Evolutionary conservation across 2,329 filamentous ascomycete species (phyloP).

Genomic region (Pestalotiopsis sp.): DNA sequence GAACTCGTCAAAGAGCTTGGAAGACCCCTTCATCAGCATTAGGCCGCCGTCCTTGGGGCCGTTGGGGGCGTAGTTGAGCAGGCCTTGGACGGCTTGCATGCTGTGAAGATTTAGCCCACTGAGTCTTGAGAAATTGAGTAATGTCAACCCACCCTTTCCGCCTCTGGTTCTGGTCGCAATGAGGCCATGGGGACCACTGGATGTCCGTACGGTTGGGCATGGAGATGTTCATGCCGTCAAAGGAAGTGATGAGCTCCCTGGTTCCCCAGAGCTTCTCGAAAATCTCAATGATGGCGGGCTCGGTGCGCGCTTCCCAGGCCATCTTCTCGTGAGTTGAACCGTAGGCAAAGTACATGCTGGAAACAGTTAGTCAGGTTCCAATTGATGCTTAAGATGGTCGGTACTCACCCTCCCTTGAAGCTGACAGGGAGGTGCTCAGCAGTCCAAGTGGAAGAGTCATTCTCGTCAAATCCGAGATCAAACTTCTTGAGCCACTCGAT

Average conservation of each 20-base stretch:
- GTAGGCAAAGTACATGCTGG: slow-evolving; percentile 44
- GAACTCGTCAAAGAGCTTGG: slow-evolving; percentile 45
- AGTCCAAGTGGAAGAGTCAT: slow-evolving; percentile 42
- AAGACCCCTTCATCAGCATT: slow-evolving; percentile 44
- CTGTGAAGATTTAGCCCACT: slow-evolving; percentile 12
- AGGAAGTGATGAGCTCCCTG: slow-evolving; percentile 28
- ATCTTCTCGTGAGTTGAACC: slow-evolving; percentile 42
- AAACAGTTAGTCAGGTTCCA: neutral
- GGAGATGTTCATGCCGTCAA: slow-evolving; percentile 41
- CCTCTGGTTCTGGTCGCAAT: slow-evolving; percentile 44
- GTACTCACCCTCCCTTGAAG: slow-evolving; percentile 41
- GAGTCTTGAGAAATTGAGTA: neutral
- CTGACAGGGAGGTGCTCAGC: slow-evolving; percentile 43
- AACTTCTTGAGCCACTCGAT: slow-evolving; percentile 45
- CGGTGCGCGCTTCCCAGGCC: slow-evolving; percentile 44
- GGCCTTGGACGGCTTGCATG: slow-evolving; percentile 41
- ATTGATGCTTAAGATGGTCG: no score
- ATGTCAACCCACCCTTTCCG: slow-evolving; percentile 35
- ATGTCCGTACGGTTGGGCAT: slow-evolving; percentile 42
- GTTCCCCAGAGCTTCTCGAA: slow-evolving; percentile 44
- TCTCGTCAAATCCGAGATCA: slow-evolving; percentile 39
- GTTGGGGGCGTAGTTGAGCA: slow-evolving; percentile 46
- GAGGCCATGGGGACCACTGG: slow-evolving; percentile 44
- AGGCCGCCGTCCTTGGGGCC: slow-evolving; percentile 50
- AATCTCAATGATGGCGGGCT: slow-evolving; percentile 40